A percentile compares a stretch with the other conserved stretches of the same genome.
Evolutionary conservation across 2,329 filamentous ascomycete species (phyloP).

Genomic region (Calonectria crousiana): DNA sequence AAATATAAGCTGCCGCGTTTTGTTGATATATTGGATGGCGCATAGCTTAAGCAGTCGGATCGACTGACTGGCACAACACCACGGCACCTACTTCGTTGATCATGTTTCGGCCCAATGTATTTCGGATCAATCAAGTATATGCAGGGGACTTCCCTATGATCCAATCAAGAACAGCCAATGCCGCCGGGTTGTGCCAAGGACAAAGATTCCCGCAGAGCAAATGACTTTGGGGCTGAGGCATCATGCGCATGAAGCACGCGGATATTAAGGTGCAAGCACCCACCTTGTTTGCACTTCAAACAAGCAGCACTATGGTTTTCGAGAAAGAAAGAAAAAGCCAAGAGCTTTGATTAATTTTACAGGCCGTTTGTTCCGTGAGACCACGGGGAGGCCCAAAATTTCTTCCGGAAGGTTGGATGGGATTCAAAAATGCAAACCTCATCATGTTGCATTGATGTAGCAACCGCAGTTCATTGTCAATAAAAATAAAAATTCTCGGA

Average conservation of each 20-base stretch:
- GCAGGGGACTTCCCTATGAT: not conserved
- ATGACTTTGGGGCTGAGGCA: not conserved
- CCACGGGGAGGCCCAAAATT: not conserved
- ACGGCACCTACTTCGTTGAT: not conserved
- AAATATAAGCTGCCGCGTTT: not conserved
- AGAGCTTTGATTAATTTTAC: not conserved
- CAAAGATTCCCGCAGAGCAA: not conserved
- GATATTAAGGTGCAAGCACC: not conserved
- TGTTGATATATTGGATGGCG: not conserved
- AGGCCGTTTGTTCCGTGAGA: not conserved
- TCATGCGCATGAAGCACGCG: not conserved
- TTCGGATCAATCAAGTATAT: not conserved
- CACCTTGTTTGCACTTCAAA: not conserved
- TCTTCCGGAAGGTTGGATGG: not conserved
- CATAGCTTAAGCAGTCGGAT: not conserved
- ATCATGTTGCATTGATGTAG: not conserved
- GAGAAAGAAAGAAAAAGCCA: not conserved
- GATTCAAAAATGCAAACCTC: not conserved
- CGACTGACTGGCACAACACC: not conserved
- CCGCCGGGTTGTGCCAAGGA: too few species aligned
- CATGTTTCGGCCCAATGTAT: not conserved
- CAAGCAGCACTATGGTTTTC: not conserved
- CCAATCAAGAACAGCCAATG: not conserved
- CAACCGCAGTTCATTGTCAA: not conserved
- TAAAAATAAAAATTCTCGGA: not conserved